Evolutionary conservation across 495 filamentous ascomycete species (phyloP).

Genomic region (Xylaria grammica): DNA sequence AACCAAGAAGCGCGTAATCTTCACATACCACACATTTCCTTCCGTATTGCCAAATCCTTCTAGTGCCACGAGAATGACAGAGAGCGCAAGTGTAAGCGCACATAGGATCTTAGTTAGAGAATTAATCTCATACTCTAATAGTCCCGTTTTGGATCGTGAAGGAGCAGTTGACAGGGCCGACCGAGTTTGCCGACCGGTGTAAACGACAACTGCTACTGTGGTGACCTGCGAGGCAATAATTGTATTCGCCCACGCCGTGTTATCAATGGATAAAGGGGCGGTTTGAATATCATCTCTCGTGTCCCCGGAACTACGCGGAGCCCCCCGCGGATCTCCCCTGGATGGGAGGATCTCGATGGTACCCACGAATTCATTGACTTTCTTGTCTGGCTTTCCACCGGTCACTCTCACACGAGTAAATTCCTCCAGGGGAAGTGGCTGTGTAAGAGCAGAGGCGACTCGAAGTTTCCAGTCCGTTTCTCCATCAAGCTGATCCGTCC

Average conservation of each 20-base stretch:
- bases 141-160: conserved; percentile 88
- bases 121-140: conserved; percentile 96
- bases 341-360: conserved; percentile 69
- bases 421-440: conserved; percentile 69
- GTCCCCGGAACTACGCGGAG: conserved; percentile 35
- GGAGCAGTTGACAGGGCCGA: conserved; percentile 91
- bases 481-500: conserved; percentile 96
- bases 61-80: conserved; percentile 85
- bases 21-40: conserved; percentile 81
- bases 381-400: conserved; percentile 86
- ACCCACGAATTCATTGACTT: conserved; percentile 92
- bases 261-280: conserved; percentile 86
- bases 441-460: conserved; percentile 81
- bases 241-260: conserved; percentile 98
- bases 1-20: conserved; percentile 94
- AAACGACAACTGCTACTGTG: conserved; percentile 86
- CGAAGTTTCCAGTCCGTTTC: conserved; percentile 99
- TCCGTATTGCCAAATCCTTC: conserved; percentile 75
- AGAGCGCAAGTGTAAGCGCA: conserved; percentile 81
- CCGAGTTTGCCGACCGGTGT: conserved; percentile 93
- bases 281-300: conserved; percentile 49
- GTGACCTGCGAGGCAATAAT: conserved; percentile 91
- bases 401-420: conserved; percentile 76
- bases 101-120: conserved; percentile 97
- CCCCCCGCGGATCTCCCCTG: conserved; percentile 43